phyloP scores from a whole-genome alignment of 371 early-diverging fungal species.

The Mortierella sp. region DNA sequence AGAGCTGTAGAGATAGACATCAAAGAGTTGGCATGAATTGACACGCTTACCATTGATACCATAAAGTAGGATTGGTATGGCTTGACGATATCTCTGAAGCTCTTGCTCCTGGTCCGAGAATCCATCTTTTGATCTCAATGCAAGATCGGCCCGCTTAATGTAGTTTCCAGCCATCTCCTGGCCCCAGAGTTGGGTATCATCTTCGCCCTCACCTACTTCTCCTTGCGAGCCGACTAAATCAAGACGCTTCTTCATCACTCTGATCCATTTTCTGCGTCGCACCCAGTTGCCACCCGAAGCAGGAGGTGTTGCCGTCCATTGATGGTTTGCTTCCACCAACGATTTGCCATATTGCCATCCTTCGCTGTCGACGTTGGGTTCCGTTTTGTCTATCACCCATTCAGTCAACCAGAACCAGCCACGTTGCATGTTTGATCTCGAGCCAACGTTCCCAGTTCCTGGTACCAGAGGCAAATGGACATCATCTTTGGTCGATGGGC shows the following conservation, averaged over 20 bases:
- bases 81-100: constrained; percentile 65
- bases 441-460: constrained; percentile 17
- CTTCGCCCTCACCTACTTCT: not conserved
- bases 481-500: constrained; percentile 61
- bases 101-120: constrained; percentile 45
- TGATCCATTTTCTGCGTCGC: constrained; percentile 80
- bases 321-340: constrained; percentile 61
- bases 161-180: constrained; percentile 54
- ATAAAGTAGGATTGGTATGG: constrained; percentile 66
- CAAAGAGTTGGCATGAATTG: not conserved
- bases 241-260: constrained; percentile 77
- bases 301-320: constrained; percentile 67
- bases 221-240: constrained; percentile 48
- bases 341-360: constrained; percentile 80
- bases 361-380: constrained; percentile 70
- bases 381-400: constrained; percentile 78
- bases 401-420: constrained; percentile 89
- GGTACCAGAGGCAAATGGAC: constrained; percentile 61
- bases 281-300: constrained; percentile 72
- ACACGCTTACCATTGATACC: constrained; percentile 69
- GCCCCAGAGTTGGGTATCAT: not conserved
- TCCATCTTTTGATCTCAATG: constrained; percentile 35
- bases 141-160: constrained; percentile 53
- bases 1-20: no score
- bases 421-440: constrained; percentile 38